Percentiles rank a stretch among this genome's conserved stretches.
These are phyloP conservation scores for Volvox africanus DNA, from an alignment of 139 green algal species.

Conservation along the genomic window DNA sequence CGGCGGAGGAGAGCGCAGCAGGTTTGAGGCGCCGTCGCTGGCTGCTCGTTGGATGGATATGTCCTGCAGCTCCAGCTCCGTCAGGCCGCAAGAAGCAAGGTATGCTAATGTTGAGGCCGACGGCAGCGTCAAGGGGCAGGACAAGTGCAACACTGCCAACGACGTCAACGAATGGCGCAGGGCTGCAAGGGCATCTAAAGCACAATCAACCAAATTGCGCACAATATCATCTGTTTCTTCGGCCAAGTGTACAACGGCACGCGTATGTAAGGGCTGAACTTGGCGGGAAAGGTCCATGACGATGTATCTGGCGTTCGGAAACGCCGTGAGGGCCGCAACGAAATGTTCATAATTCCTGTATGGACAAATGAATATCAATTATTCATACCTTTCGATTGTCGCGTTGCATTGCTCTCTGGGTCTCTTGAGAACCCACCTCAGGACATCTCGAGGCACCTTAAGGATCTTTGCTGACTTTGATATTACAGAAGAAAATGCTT, in stretches of 20 bases:
- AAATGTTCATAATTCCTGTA: neutral
- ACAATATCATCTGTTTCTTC: too few species aligned
- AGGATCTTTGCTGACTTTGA: neutral
- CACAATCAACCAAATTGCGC: neutral
- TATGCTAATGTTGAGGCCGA: neutral
- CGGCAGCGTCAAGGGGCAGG: neutral
- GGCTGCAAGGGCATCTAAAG: neutral
- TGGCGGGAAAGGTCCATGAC: neutral
- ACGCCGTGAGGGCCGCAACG: neutral
- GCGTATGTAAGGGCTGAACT: too few species aligned
- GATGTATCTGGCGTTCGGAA: neutral
- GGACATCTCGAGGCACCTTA: neutral
- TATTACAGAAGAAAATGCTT: neutral
- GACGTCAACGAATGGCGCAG: neutral
- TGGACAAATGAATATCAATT: neutral
- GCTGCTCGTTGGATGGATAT: neutral
- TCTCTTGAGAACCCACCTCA: neutral
- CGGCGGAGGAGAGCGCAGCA: neutral
- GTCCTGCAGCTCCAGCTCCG: conserved; percentile 6
- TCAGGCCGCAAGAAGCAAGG: neutral
- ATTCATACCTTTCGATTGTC: too few species aligned
- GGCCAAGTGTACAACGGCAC: too few species aligned
- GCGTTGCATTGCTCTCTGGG: too few species aligned
- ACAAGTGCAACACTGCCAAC: neutral
- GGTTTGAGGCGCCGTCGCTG: neutral